Conservation (phyloP, 306 rosid genomes). For the Prunus padus region DNA sequence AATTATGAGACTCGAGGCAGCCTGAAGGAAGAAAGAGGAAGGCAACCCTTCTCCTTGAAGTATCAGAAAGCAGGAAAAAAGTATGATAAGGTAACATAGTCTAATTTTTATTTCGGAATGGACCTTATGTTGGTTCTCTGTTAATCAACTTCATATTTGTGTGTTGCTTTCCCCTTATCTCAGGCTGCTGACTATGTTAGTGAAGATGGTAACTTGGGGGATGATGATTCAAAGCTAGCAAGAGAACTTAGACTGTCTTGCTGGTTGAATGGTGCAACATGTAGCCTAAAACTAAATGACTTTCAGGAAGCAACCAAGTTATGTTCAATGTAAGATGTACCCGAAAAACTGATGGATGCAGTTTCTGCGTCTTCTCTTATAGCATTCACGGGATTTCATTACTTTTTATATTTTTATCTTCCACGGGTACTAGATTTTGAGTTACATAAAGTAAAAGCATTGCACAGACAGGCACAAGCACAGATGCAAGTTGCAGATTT, state of each 20-base stretch:
- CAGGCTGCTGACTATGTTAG: constrained; percentile 63
- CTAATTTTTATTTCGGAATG: neutral
- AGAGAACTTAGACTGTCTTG: constrained; percentile 49
- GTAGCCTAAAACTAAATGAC: constrained; percentile 64
- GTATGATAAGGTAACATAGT: constrained; percentile 54
- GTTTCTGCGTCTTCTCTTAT: neutral
- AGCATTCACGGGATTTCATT: neutral
- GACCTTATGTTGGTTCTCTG: neutral
- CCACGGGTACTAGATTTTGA: constrained; percentile 65
- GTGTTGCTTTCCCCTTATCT: constrained; percentile 12
- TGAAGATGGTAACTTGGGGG: constrained; percentile 50
- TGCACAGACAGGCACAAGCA: constrained; percentile 69
- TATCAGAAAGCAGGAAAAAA: constrained; percentile 53
- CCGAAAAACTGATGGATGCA: neutral
- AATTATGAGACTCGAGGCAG: constrained; percentile 56
- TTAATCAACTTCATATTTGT: constrained; percentile 7
- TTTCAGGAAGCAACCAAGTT: constrained; percentile 54
- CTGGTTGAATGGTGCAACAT: constrained; percentile 78
- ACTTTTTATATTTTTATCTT: constrained; percentile 14
- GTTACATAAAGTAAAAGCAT: constrained; percentile 56
- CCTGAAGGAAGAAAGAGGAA: constrained; percentile 67
- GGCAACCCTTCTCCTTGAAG: constrained; percentile 57
- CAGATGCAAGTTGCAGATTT: constrained; percentile 50
- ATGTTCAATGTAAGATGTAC: constrained; percentile 51
- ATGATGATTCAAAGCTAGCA: constrained; percentile 48